A percentile compares a stretch with the other conserved stretches of the same genome.
phyloP scores from a whole-genome alignment of 1,139 yeast species.

The Yarrowia galli region DNA sequence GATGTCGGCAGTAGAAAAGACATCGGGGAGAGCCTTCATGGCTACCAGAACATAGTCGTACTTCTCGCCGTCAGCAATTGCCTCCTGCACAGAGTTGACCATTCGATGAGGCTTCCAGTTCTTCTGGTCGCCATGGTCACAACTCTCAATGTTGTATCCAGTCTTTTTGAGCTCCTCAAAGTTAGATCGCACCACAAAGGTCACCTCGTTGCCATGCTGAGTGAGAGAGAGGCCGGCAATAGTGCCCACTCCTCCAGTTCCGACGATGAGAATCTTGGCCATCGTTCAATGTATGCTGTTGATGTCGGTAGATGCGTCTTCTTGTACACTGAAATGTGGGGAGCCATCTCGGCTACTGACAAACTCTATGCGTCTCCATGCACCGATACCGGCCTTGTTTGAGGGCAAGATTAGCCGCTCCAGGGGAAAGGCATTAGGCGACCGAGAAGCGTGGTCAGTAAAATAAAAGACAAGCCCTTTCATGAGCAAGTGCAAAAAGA shows the following conservation, averaged over 20 bases:
- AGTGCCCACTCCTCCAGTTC: constrained; percentile 79
- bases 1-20: constrained; percentile 63
- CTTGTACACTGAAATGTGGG: constrained; percentile 15
- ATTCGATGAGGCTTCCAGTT: constrained; percentile 60
- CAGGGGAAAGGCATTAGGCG: neutral
- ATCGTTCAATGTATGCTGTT: neutral
- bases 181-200: constrained; percentile 70
- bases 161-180: constrained; percentile 59
- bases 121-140: constrained; percentile 63
- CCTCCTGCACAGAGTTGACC: constrained; percentile 55
- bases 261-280: constrained; percentile 58
- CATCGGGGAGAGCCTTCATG: constrained; percentile 78
- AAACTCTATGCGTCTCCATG: constrained; percentile 33
- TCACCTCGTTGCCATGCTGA: constrained; percentile 59
- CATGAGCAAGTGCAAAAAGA: constrained; percentile 33
- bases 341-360: constrained; percentile 31
- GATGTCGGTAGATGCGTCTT: neutral
- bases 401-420: constrained; percentile 30
- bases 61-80: constrained; percentile 50
- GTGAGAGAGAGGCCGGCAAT: constrained; percentile 69
- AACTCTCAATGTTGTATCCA: constrained; percentile 68
- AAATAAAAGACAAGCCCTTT: neutral
- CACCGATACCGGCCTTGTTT: constrained; percentile 30
- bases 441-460: too few species aligned
- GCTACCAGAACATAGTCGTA: constrained; percentile 73